A percentile compares a stretch with the other conserved stretches of the same genome.
These are phyloP conservation scores for Saccharomyces uvarum DNA, from an alignment of 1,139 yeast species.

Conservation along the genomic window DNA sequence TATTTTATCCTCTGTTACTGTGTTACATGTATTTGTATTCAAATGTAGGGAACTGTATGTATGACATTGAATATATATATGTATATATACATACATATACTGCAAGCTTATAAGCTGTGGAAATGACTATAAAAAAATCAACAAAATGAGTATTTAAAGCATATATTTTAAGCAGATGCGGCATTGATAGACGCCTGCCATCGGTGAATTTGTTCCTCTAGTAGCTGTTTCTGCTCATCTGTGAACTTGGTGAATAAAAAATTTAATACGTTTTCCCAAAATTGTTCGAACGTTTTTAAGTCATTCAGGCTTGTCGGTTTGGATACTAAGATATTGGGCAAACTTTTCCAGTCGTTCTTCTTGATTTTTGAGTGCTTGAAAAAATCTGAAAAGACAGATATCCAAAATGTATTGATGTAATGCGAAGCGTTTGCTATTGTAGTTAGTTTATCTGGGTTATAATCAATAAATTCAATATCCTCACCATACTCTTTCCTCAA, in stretches of 20 bases:
- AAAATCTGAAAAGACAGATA: conserved; percentile 50
- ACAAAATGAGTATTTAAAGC: background rate
- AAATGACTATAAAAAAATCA: background rate
- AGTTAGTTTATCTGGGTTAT: conserved; percentile 34
- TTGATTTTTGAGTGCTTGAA: conserved; percentile 29
- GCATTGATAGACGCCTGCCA: background rate
- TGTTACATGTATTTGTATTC: background rate
- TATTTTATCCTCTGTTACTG: background rate
- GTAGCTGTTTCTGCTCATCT: background rate
- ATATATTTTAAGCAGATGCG: background rate
- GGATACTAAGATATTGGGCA: conserved; percentile 21
- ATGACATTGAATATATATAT: background rate
- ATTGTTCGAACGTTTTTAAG: conserved; percentile 38
- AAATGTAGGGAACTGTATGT: background rate
- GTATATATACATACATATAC: background rate
- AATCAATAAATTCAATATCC: conserved; percentile 46
- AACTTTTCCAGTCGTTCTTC: conserved; percentile 25
- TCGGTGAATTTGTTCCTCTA: background rate
- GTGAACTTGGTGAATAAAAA: background rate
- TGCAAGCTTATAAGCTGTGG: background rate
- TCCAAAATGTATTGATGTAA: conserved; percentile 44
- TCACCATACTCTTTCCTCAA: conserved; percentile 54
- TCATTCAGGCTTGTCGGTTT: conserved; percentile 33
- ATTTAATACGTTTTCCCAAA: conserved; percentile 45
- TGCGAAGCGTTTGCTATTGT: conserved; percentile 40